Conservation (phyloP, 257 asterid genomes). For the Verbena officinalis region DNA sequence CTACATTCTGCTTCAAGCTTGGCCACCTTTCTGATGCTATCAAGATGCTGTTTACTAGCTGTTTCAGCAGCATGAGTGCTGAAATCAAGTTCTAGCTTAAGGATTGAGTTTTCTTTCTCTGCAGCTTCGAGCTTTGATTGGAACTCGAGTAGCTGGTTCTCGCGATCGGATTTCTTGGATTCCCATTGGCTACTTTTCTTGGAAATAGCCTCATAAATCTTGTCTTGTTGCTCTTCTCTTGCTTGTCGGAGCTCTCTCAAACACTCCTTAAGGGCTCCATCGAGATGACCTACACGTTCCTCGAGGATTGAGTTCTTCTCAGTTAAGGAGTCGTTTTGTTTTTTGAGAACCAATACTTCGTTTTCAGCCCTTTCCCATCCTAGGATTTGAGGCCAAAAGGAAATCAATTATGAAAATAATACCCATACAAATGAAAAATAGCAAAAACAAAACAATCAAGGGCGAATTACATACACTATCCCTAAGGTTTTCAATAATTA, state of each 20-base stretch:
- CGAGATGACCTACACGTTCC: slow-evolving; percentile 71
- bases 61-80: slow-evolving; percentile 72
- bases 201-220: slow-evolving; percentile 46
- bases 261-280: slow-evolving; percentile 92
- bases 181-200: slow-evolving; percentile 56
- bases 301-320: slow-evolving; percentile 69
- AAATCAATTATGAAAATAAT: not conserved
- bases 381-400: slow-evolving; percentile 32
- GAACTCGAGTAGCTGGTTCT: slow-evolving; percentile 54
- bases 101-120: slow-evolving; percentile 62
- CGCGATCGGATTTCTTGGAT: slow-evolving; percentile 53
- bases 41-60: slow-evolving; percentile 82
- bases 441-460: not conserved
- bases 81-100: slow-evolving; percentile 59
- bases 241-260: slow-evolving; percentile 86
- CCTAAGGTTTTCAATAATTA: too few relatives aligned
- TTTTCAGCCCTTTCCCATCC: slow-evolving; percentile 99
- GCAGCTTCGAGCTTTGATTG: slow-evolving; percentile 58
- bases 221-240: slow-evolving; percentile 78
- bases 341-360: slow-evolving; percentile 64
- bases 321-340: slow-evolving; percentile 58
- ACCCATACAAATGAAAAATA: not conserved
- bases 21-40: slow-evolving; percentile 56
- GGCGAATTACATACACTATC: too few relatives aligned
- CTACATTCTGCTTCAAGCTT: slow-evolving; percentile 88